These are phyloP conservation scores for Saccharomycopsis babjevae DNA, from an alignment of 805 yeast species.

Conservation along the genomic window DNA sequence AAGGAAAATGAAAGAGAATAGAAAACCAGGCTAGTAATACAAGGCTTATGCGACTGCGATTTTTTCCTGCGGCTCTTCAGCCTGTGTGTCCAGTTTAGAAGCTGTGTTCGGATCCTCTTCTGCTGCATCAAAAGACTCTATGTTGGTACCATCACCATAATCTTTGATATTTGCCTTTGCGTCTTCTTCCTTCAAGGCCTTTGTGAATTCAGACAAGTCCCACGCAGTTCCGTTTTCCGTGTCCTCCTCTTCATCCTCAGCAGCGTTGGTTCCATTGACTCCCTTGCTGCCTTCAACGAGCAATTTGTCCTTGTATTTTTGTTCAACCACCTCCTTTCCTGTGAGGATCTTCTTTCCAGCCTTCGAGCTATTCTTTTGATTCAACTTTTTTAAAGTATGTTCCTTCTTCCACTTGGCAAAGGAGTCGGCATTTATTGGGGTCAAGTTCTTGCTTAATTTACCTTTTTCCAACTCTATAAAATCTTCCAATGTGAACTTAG, in stretches of 20 bases:
- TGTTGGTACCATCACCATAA: conserved; percentile 54
- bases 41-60: neutral
- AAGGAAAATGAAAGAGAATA: neutral
- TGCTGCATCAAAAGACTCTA: neutral
- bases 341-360: conserved; percentile 42
- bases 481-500: conserved; percentile 89
- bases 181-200: conserved; percentile 28
- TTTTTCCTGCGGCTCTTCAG: neutral
- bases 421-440: conserved; percentile 78
- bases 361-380: conserved; percentile 29
- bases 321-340: conserved; percentile 61
- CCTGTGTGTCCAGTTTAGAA: neutral
- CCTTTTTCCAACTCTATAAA: conserved; percentile 90
- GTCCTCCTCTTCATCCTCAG: conserved; percentile 18
- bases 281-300: conserved; percentile 37
- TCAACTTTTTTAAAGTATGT: conserved; percentile 48
- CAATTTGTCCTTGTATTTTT: conserved; percentile 42
- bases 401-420: conserved; percentile 76
- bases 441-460: conserved; percentile 64
- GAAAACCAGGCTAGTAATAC: neutral
- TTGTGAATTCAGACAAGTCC: conserved; percentile 34
- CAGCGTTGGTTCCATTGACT: conserved; percentile 34
- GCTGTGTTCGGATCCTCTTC: neutral
- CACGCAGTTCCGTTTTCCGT: conserved; percentile 30
- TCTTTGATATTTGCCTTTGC: conserved; percentile 43